These are phyloP conservation scores for Stevia rebaudiana DNA, from an alignment of 140 eudicot species.

Conservation along the genomic window DNA sequence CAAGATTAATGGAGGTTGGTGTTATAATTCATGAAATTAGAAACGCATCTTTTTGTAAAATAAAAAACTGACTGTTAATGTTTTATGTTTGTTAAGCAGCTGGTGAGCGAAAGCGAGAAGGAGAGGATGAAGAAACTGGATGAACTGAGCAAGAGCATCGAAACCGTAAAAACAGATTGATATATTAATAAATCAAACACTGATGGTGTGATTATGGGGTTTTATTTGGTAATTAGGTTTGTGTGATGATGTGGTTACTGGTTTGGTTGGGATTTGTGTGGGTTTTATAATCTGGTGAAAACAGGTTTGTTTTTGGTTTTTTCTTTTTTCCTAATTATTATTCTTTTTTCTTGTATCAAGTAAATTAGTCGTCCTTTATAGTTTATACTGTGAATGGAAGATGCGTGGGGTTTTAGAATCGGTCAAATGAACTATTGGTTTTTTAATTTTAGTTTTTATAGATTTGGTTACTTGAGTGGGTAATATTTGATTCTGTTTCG, in stretches of 20 bases:
- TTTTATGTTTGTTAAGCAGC: conserved; percentile 45
- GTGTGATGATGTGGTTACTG: conserved; percentile 52
- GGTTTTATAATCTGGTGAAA: conserved; percentile 21
- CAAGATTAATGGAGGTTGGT: conserved; percentile 68
- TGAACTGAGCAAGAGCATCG: conserved; percentile 92
- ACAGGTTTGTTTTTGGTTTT: conserved; percentile 37
- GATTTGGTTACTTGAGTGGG: background rate
- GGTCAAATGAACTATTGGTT: background rate
- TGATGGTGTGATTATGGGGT: conserved; percentile 14
- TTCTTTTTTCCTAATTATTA: background rate
- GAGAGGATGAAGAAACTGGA: conserved; percentile 89
- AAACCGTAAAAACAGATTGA: conserved; percentile 39
- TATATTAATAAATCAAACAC: background rate
- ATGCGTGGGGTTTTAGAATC: background rate
- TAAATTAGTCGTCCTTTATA: background rate
- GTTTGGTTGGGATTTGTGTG: conserved; percentile 39
- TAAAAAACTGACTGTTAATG: background rate
- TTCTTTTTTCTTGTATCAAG: conserved; percentile 12
- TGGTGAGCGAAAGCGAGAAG: conserved; percentile 85
- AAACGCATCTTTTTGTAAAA: background rate
- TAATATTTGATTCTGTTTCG: background rate
- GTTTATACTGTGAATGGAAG: conserved; percentile 3
- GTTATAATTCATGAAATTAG: background rate
- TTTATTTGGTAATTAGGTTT: conserved; percentile 35
- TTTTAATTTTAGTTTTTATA: background rate